These are phyloP conservation scores for Yamadazyma sp. DNA, from an alignment of 805 yeast species.

Conservation along the genomic window DNA sequence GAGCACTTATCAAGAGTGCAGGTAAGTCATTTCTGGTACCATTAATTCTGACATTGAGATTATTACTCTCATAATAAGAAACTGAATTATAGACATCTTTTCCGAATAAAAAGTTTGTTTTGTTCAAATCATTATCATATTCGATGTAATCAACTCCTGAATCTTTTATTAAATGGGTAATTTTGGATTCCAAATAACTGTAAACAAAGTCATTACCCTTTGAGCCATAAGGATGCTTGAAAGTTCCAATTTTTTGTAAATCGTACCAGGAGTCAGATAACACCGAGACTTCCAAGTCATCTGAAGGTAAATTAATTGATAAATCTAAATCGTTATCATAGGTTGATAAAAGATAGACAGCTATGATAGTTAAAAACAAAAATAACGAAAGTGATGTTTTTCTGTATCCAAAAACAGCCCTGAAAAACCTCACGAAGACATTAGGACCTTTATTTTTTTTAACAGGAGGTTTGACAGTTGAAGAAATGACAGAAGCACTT, in stretches of 20 bases:
- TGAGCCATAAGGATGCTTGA: slow-evolving; percentile 78
- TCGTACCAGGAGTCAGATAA: slow-evolving; percentile 61
- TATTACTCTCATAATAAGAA: slow-evolving; percentile 79
- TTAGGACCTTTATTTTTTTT: slow-evolving; percentile 11
- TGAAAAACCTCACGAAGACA: slow-evolving; percentile 22
- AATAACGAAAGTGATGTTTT: slow-evolving; percentile 65
- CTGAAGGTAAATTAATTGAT: slow-evolving; percentile 42
- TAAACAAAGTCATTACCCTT: slow-evolving; percentile 75
- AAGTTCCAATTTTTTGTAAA: slow-evolving; percentile 62
- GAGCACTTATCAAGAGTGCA: slow-evolving; percentile 77
- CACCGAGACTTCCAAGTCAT: slow-evolving; percentile 33
- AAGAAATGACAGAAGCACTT: slow-evolving; percentile 3
- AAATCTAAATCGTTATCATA: slow-evolving; percentile 35
- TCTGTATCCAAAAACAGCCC: slow-evolving; percentile 64
- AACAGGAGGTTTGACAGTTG: neutral
- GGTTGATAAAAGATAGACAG: slow-evolving; percentile 36
- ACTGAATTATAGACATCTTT: slow-evolving; percentile 49
- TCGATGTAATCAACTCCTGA: slow-evolving; percentile 27
- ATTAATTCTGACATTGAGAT: slow-evolving; percentile 69
- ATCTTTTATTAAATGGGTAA: slow-evolving; percentile 28
- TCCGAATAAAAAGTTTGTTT: slow-evolving; percentile 47
- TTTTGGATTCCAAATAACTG: slow-evolving; percentile 53
- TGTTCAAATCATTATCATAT: slow-evolving; percentile 39
- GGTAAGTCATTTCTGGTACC: slow-evolving; percentile 59
- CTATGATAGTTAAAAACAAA: slow-evolving; percentile 45